Evolutionary conservation across 1,284 basidiomycete species (phyloP).

Genomic region (Fomitopsis pinicola): DNA sequence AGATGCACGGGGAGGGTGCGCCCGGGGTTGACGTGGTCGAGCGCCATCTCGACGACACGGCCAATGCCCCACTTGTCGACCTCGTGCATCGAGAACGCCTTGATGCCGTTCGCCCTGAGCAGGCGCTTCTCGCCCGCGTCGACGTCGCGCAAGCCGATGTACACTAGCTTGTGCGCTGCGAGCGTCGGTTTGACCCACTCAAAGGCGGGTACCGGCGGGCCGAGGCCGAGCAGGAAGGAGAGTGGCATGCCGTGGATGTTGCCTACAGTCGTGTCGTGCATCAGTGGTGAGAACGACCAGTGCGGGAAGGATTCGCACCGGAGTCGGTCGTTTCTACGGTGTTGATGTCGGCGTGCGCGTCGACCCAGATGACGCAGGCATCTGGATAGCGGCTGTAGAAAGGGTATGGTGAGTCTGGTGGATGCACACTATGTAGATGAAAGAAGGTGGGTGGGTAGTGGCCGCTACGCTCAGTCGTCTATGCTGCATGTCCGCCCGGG

Average conservation of each 20-base stretch:
- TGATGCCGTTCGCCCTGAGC: slow-evolving; percentile 84
- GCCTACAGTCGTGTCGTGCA: slow-evolving; percentile 37
- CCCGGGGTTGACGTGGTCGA: slow-evolving; percentile 89
- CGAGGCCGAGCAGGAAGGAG: slow-evolving; percentile 87
- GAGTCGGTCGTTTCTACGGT: slow-evolving; percentile 82
- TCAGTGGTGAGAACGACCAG: neutral
- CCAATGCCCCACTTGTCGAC: slow-evolving; percentile 97
- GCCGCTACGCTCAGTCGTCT: too few relatives aligned
- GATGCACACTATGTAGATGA: too few relatives aligned
- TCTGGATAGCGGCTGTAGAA: slow-evolving; percentile 58
- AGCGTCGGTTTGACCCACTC: slow-evolving; percentile 80
- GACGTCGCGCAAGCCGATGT: slow-evolving; percentile 95
- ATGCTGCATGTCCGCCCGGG: too few relatives aligned
- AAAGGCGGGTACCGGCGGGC: slow-evolving; percentile 53
- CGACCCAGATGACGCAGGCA: slow-evolving; percentile 89
- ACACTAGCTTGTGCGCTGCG: slow-evolving; percentile 75
- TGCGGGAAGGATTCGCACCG: slow-evolving; percentile 37
- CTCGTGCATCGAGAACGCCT: slow-evolving; percentile 97
- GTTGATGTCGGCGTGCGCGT: slow-evolving; percentile 95
- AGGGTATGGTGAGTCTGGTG: slow-evolving; percentile 5
- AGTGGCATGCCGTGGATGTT: slow-evolving; percentile 99
- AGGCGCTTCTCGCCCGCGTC: slow-evolving; percentile 90
- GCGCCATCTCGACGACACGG: slow-evolving; percentile 91
- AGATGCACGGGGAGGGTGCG: slow-evolving; percentile 87
- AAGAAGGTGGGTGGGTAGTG: too few relatives aligned